A percentile compares a stretch with the other conserved stretches of the same genome.
Evolutionary conservation across 305 asterid species (phyloP).

Genomic region (Fraxinus ornus): DNA sequence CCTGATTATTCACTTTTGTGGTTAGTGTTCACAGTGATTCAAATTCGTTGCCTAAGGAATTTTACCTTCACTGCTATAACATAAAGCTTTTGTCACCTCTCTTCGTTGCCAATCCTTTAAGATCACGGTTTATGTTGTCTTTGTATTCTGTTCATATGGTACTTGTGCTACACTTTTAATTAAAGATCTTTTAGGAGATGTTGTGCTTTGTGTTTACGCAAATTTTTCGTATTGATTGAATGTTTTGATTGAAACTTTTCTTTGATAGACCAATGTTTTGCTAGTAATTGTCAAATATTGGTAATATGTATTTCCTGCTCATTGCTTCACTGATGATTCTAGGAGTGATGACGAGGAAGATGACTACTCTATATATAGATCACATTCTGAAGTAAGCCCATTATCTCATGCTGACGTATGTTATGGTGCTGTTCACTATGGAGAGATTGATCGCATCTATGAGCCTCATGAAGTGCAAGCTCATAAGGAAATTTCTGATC

Average conservation of each 20-base stretch:
- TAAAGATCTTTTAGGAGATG: constrained; percentile 5
- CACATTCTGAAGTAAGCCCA: constrained; percentile 49
- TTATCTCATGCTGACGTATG: constrained; percentile 36
- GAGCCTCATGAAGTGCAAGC: constrained; percentile 39
- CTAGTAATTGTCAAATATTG: constrained; percentile 15
- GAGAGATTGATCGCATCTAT: constrained; percentile 38
- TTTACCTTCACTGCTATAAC: neutral
- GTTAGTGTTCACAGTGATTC: constrained; percentile 13
- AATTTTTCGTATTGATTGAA: neutral
- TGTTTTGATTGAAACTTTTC: neutral
- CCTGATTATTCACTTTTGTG: constrained; percentile 5
- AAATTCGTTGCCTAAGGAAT: neutral
- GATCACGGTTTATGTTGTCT: neutral
- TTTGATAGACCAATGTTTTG: constrained; percentile 8
- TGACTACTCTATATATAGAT: constrained; percentile 44
- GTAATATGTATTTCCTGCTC: constrained; percentile 15
- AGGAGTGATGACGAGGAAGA: constrained; percentile 72
- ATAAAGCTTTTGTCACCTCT: constrained; percentile 6
- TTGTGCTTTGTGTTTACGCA: constrained; percentile 1
- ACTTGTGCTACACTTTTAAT: constrained; percentile 7
- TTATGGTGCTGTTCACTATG: constrained; percentile 36
- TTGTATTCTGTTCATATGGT: neutral
- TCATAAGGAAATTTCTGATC: constrained; percentile 38
- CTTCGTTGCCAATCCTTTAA: constrained; percentile 8
- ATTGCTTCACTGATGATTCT: constrained; percentile 27